These are phyloP conservation scores for Phaeosphaeriaceae sp. DNA, from an alignment of 2,329 filamentous ascomycete genomes.

Conservation along the genomic window DNA sequence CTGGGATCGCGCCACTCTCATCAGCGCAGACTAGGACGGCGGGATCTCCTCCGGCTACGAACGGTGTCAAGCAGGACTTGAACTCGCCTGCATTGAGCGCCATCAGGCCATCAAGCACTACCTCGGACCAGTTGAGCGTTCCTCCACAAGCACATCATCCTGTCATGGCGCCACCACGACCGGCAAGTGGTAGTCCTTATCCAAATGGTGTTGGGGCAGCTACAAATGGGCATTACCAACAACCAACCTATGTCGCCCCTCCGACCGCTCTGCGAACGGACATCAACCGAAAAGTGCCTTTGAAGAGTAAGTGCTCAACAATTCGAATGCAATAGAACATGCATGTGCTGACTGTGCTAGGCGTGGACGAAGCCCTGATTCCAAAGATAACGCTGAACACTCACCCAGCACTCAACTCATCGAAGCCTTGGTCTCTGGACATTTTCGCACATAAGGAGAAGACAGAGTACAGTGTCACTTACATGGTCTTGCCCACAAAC, in stretches of 20 bases:
- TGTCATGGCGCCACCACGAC: constrained; percentile 51
- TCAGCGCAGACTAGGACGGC: constrained; percentile 39
- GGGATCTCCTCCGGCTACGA: constrained; percentile 38
- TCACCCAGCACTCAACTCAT: constrained; percentile 70
- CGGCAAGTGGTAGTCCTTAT: constrained; percentile 52
- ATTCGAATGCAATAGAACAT: not conserved
- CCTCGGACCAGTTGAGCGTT: constrained; percentile 43
- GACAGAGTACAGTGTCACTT: constrained; percentile 74
- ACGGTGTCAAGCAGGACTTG: constrained; percentile 50
- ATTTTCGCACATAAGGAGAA: constrained; percentile 71
- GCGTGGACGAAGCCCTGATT: constrained; percentile 68
- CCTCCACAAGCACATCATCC: constrained; percentile 42
- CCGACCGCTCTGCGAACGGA: constrained; percentile 40
- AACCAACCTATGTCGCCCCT: constrained; percentile 37
- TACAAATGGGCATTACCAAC: constrained; percentile 40
- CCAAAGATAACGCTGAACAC: constrained; percentile 71
- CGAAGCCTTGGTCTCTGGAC: constrained; percentile 68
- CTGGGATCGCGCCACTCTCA: constrained; percentile 29
- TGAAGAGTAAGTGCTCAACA: constrained; percentile 55
- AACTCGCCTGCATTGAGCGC: constrained; percentile 55
- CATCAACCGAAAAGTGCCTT: constrained; percentile 41
- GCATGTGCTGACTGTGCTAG: constrained; percentile 32
- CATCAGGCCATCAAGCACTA: constrained; percentile 47
- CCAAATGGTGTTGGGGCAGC: constrained; percentile 41
- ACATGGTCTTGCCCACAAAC: constrained; percentile 73